These are phyloP conservation scores for Ceratocystis eucalypticola DNA, from an alignment of 2,329 filamentous ascomycete species.

Conservation along the genomic window DNA sequence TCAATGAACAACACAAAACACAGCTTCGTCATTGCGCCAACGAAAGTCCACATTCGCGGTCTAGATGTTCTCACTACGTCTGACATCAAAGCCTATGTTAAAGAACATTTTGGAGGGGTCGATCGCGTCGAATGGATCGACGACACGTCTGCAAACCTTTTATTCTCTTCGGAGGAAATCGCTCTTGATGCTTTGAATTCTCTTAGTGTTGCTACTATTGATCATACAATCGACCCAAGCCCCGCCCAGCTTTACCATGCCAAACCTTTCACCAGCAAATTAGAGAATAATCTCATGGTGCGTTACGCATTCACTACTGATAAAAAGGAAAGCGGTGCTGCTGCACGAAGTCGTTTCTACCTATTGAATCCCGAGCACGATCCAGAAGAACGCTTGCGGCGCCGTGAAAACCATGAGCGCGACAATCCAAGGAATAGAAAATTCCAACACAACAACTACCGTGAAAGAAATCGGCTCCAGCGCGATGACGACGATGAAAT, in stretches of 20 bases:
- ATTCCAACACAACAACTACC: constrained; percentile 30
- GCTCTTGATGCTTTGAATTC: constrained; percentile 43
- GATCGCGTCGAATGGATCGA: constrained; percentile 84
- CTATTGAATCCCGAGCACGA: constrained; percentile 83
- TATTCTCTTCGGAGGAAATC: constrained; percentile 48
- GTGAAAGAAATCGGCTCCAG: constrained; percentile 28
- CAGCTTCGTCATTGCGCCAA: neutral
- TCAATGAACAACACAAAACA: neutral
- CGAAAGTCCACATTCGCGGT: constrained; percentile 72
- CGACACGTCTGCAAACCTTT: constrained; percentile 75
- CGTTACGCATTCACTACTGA: constrained; percentile 63
- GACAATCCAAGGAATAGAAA: constrained; percentile 37
- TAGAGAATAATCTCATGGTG: constrained; percentile 56
- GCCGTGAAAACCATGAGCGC: constrained; percentile 47
- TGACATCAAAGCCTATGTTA: constrained; percentile 63
- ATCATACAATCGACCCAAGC: constrained; percentile 41
- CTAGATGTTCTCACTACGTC: constrained; percentile 69
- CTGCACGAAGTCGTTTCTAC: constrained; percentile 78
- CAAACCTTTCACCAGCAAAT: constrained; percentile 53
- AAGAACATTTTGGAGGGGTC: constrained; percentile 49
- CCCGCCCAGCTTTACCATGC: constrained; percentile 51
- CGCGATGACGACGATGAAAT: constrained; percentile 35
- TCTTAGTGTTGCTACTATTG: constrained; percentile 40
- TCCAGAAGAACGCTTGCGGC: constrained; percentile 56
- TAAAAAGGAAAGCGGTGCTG: constrained; percentile 65